Percentiles rank a stretch among this genome's conserved stretches.
Conservation (phyloP, 148 eudicot species). For the Salicornia ramosissima region DNA sequence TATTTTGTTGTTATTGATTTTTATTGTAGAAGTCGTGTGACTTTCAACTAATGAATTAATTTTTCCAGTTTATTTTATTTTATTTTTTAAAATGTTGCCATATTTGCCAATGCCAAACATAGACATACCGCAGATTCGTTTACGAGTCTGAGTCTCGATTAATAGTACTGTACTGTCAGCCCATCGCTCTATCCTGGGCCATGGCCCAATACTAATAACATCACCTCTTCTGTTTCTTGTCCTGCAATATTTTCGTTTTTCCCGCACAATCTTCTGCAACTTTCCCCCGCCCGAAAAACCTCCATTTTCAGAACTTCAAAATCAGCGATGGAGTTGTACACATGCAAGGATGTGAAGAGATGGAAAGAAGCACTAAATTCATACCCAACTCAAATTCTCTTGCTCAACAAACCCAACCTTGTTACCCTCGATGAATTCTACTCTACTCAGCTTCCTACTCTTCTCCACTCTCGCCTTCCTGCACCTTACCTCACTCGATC, state of each 20-base stretch:
- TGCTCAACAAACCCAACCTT: conserved; percentile 48
- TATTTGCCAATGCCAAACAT: too few relatives aligned
- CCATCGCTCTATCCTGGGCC: too few relatives aligned
- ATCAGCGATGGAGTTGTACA: conserved; percentile 37
- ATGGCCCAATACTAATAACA: too few relatives aligned
- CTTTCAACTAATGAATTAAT: too few relatives aligned
- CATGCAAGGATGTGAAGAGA: conserved; percentile 30
- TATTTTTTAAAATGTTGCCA: too few relatives aligned
- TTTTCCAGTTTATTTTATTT: too few relatives aligned
- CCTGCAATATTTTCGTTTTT: not conserved
- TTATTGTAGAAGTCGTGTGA: too few relatives aligned
- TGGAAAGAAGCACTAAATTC: conserved; percentile 56
- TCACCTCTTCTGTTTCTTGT: not conserved
- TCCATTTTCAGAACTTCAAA: not conserved
- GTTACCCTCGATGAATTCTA: conserved; percentile 60
- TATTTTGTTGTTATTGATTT: too few relatives aligned
- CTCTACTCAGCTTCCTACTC: conserved; percentile 53
- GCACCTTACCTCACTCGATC: conserved; percentile 52
- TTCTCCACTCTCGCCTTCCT: conserved; percentile 56
- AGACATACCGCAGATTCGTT: too few relatives aligned
- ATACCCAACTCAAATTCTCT: conserved; percentile 41
- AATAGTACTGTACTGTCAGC: too few relatives aligned
- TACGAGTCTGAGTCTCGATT: too few relatives aligned
- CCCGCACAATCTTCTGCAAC: not conserved
- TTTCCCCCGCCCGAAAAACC: not conserved